These are phyloP conservation scores for Aspergillus homomorphus DNA, from an alignment of 495 filamentous ascomycete genomes.

Conservation along the genomic window DNA sequence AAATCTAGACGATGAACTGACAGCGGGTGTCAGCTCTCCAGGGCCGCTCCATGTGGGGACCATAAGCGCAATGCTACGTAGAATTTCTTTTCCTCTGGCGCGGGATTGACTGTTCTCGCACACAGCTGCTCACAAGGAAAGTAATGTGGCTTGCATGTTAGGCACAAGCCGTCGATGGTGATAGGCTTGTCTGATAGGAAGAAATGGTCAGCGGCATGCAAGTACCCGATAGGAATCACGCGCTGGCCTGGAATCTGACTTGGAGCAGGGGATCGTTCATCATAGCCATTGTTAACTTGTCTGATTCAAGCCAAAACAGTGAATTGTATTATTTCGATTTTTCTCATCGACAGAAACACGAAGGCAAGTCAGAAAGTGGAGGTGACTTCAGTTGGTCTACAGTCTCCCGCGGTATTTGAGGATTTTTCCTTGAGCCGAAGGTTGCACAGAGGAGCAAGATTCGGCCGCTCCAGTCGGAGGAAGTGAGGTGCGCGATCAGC, in stretches of 20 bases:
- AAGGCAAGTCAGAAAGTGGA: background rate
- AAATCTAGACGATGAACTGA: background rate
- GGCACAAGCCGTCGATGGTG: background rate
- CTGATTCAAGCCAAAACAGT: background rate
- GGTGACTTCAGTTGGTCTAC: background rate
- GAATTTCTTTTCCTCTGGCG: background rate
- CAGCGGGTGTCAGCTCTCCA: background rate
- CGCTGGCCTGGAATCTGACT: constrained; percentile 15
- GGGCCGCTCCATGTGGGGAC: constrained; percentile 1
- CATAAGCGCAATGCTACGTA: background rate
- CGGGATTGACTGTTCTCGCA: background rate
- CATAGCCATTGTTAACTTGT: constrained; percentile 6
- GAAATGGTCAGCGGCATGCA: constrained; percentile 19
- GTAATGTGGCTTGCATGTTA: constrained; percentile 14
- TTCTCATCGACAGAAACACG: background rate
- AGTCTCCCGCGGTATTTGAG: background rate
- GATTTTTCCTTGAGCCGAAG: background rate
- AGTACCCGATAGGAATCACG: constrained; percentile 23
- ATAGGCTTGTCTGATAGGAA: background rate
- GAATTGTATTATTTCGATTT: background rate
- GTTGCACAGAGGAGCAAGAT: background rate
- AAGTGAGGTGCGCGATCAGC: background rate
- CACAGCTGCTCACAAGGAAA: background rate
- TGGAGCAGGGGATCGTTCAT: constrained; percentile 3
- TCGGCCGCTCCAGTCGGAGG: background rate